Evolutionary conservation across 2,329 filamentous ascomycete genomes (phyloP).

Genomic region (Nemania sp.): DNA sequence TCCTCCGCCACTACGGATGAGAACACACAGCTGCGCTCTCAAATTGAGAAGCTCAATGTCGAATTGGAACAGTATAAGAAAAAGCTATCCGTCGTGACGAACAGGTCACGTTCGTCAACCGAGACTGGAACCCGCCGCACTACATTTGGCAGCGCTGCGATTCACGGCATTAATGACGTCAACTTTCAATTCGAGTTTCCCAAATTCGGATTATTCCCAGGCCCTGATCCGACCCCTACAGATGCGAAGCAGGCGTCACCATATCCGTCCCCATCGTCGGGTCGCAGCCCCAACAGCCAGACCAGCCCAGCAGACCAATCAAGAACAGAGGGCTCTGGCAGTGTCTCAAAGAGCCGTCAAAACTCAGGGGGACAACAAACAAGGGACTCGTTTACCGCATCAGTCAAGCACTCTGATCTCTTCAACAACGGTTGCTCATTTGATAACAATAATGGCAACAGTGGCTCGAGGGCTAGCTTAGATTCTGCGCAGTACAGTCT

Average conservation of each 20-base stretch:
- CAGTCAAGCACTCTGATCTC: slow-evolving; percentile 59
- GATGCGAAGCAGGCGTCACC: slow-evolving; percentile 27
- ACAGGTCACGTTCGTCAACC: slow-evolving; percentile 33
- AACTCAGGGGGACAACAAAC: slow-evolving; percentile 42
- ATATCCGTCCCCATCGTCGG: slow-evolving; percentile 34
- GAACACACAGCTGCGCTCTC: slow-evolving; percentile 79
- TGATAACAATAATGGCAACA: slow-evolving; percentile 47
- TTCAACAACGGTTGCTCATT: slow-evolving; percentile 54
- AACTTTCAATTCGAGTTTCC: slow-evolving; percentile 97
- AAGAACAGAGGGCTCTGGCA: slow-evolving; percentile 40
- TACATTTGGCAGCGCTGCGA: slow-evolving; percentile 50
- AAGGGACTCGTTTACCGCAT: slow-evolving; percentile 47
- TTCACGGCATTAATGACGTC: slow-evolving; percentile 68
- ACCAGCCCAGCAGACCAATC: slow-evolving; percentile 42
- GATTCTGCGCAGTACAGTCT: slow-evolving; percentile 54
- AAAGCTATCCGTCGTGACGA: slow-evolving; percentile 66
- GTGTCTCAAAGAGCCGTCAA: slow-evolving; percentile 42
- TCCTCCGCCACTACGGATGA: slow-evolving; percentile 84
- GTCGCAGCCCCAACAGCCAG: slow-evolving; percentile 38
- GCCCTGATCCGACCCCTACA: slow-evolving; percentile 39
- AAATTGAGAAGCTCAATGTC: slow-evolving; percentile 82
- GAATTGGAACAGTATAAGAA: slow-evolving; percentile 93
- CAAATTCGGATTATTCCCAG: slow-evolving; percentile 78
- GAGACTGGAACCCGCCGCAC: slow-evolving; percentile 43
- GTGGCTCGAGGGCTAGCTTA: slow-evolving; percentile 53